Percentiles rank a stretch among this genome's conserved stretches.
These are phyloP conservation scores for Clarireedia homoeocarpa DNA, from an alignment of 2,329 filamentous ascomycete species.

Conservation along the genomic window DNA sequence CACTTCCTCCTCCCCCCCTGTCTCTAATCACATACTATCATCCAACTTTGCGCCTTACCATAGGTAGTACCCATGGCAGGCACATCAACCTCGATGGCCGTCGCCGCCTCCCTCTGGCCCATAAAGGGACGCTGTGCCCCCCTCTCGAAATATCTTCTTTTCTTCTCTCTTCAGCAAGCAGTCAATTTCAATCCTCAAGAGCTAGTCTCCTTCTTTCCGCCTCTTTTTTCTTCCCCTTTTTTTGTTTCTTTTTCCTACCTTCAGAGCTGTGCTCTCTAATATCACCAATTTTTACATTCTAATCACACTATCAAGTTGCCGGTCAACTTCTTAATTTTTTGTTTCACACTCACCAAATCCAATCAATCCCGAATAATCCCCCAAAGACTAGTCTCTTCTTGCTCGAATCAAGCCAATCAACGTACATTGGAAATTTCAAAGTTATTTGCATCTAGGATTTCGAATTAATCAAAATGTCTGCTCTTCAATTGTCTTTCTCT, in stretches of 20 bases:
- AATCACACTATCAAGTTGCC: conserved; percentile 35
- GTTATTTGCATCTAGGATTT: conserved; percentile 30
- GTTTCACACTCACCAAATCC: conserved; percentile 38
- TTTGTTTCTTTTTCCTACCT: conserved; percentile 28
- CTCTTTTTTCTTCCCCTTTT: conserved; percentile 33
- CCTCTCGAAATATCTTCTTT: conserved; percentile 19
- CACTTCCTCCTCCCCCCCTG: neutral
- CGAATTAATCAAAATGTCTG: conserved; percentile 59
- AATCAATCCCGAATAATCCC: conserved; percentile 6
- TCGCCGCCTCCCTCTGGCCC: conserved; percentile 9
- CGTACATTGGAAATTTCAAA: conserved; percentile 24
- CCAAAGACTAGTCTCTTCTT: conserved; percentile 31
- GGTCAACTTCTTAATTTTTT: conserved; percentile 50
- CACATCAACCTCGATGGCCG: neutral
- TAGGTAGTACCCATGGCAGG: conserved; percentile 1
- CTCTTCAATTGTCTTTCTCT: conserved; percentile 90
- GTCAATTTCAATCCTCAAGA: conserved; percentile 39
- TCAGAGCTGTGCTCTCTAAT: conserved; percentile 48
- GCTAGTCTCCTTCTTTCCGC: conserved; percentile 37
- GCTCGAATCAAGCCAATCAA: conserved; percentile 29
- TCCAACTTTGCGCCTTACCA: neutral
- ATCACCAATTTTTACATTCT: conserved; percentile 31
- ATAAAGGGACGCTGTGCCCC: conserved; percentile 22
- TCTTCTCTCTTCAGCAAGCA: conserved; percentile 56
- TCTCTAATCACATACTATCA: neutral